A percentile compares a stretch with the other conserved stretches of the same genome.
Evolutionary conservation across 257 asterid species (phyloP).

Genomic region (Ophiorrhiza pumila): DNA sequence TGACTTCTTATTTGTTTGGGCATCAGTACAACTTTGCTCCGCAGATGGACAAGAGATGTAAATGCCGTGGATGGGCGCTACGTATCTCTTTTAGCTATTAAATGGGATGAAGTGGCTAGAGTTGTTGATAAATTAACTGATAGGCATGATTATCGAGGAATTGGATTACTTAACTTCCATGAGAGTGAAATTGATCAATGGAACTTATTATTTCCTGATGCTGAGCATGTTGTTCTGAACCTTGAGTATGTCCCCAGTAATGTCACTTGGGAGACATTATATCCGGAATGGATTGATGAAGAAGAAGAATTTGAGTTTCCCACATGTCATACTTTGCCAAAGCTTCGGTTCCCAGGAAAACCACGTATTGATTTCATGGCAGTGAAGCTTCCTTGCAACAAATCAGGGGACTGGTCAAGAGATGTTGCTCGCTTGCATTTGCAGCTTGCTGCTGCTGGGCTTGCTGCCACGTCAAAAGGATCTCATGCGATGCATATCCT

Average conservation of each 20-base stretch:
- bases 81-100: conserved; percentile 43
- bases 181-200: conserved; percentile 59
- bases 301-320: conserved; percentile 89
- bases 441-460: conserved; percentile 79
- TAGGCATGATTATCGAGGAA: conserved; percentile 52
- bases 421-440: conserved; percentile 84
- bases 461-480: conserved; percentile 72
- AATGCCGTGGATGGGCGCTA: conserved; percentile 47
- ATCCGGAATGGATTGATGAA: conserved; percentile 96
- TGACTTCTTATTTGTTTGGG: background rate
- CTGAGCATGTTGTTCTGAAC: conserved; percentile 57
- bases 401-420: conserved; percentile 70
- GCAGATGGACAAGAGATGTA: conserved; percentile 43
- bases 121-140: conserved; percentile 51
- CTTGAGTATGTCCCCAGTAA: conserved; percentile 51
- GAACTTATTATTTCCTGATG: conserved; percentile 61
- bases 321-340: conserved; percentile 71
- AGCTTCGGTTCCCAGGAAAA: conserved; percentile 48
- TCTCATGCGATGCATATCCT: conserved; percentile 62
- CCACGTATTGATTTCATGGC: conserved; percentile 76
- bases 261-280: conserved; percentile 80
- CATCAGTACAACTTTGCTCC: conserved; percentile 48
- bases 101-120: conserved; percentile 68
- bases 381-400: conserved; percentile 83
- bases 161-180: conserved; percentile 74